Evolutionary conservation across 352 stramenopile genomes (phyloP), one percentile per base, ranked within the genome.

Genomic region (Phytopythium chamaehyphon): DNA sequence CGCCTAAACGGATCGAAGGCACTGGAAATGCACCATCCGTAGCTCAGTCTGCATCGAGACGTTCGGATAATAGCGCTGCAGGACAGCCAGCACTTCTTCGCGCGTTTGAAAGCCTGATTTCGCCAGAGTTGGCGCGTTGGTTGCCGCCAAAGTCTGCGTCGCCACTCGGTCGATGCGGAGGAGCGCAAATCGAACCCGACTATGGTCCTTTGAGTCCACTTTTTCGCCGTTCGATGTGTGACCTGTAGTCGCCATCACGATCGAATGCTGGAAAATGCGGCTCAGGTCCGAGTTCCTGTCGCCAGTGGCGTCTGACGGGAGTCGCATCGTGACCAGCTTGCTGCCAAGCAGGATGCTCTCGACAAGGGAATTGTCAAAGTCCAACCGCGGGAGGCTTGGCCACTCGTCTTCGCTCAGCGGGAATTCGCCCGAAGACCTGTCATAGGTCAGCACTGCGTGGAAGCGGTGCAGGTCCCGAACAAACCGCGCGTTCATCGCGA

Each of bases 251-350:
- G 76, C 81, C 6, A 63, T 18, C 19, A 76, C 73, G 9, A 67
- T 59, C 10, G 71, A 66, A 35, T 66, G 56, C 2, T 35, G 38
- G 31, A 64, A 73, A 9, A 88, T 74, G 2, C 39, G 35, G 9
- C 26, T 11, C 16, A 91, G 59, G 50, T 88, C 71, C 26, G 81
- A 91, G 43, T 86, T 83, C 1, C 5, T 14, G 43, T 91, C 77
- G 38, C 61, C 48, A 16, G 62, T 33, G 3, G 71, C 40, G 47
- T 88, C 80, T 1, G 73, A 84, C 8, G 69, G 16, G 5, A 89
- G 62, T 1, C 80, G 81, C 71, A 91, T 89, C 21, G 77, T 91
- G 31, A 88, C 66, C 0, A 60, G 76, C 51, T 91, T 91, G 6
- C 50, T 51, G 49, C 66, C 48, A 5, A 38, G 18, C 1, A 80